Evolutionary conservation across 306 rosid species (phyloP).

Genomic region (Prinsepia uniflora): DNA sequence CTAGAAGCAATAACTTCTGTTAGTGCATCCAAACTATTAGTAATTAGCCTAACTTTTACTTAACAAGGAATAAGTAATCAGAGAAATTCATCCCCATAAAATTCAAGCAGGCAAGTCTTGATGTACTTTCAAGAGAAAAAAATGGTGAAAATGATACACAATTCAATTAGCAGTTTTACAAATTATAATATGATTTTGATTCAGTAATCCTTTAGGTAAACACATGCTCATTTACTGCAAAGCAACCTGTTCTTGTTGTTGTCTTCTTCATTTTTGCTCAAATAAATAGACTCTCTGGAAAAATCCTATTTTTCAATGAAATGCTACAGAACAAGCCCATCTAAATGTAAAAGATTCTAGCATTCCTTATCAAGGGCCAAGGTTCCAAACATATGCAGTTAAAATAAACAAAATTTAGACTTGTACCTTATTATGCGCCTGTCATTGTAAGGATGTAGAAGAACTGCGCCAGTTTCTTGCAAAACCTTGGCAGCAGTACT

Average conservation of each 20-base stretch:
- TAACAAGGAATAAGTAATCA: not conserved
- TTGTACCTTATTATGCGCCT: slow-evolving; percentile 67
- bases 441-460: slow-evolving; percentile 81
- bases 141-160: not conserved
- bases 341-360: not conserved
- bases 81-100: not conserved
- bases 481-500: slow-evolving; percentile 50
- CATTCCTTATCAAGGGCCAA: not conserved
- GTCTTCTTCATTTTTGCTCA: not conserved
- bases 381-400: not conserved
- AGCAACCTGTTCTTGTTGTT: not conserved
- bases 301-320: not conserved
- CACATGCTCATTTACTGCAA: not conserved
- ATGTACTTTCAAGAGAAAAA: not conserved
- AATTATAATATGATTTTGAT: not conserved
- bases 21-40: not conserved
- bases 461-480: slow-evolving; percentile 76
- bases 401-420: not conserved
- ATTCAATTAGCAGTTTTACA: not conserved
- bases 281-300: not conserved
- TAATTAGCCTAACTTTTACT: not conserved
- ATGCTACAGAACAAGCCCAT: not conserved
- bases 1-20: slow-evolving; percentile 12
- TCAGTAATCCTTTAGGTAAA: not conserved
- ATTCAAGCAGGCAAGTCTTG: not conserved